Evolutionary conservation across 768 basidiomycete genomes (phyloP).

Genomic region (Coprinopsis sp.): DNA sequence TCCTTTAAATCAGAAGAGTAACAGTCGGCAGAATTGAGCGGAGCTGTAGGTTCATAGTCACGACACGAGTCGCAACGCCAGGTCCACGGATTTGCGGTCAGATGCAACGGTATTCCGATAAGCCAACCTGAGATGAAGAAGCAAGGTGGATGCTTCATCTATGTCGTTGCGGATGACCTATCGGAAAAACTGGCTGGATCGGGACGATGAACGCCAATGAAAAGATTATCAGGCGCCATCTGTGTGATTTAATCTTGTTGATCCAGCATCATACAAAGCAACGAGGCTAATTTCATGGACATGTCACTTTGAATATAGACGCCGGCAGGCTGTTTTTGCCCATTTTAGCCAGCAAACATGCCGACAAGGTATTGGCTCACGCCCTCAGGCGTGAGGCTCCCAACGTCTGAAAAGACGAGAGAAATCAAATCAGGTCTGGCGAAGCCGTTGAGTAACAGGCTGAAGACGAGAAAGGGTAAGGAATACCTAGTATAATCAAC

Average conservation of each 20-base stretch:
- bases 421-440: conserved; percentile 86
- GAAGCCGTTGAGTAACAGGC: conserved; percentile 15
- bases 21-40: background rate
- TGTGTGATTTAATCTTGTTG: conserved; percentile 2
- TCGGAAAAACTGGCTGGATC: conserved; percentile 2
- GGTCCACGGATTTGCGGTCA: background rate
- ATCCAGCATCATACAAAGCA: conserved; percentile 4
- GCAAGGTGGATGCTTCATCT: conserved; percentile 5
- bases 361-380: conserved; percentile 95
- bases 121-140: background rate
- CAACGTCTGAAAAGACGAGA: conserved; percentile 91
- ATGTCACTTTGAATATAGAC: background rate
- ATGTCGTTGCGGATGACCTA: conserved; percentile 5
- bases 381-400: conserved; percentile 86
- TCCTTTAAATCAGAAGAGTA: too few species aligned
- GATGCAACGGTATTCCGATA: background rate
- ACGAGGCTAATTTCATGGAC: conserved; percentile 8
- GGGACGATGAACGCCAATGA: background rate
- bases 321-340: background rate
- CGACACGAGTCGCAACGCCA: conserved; percentile 3
- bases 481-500: conserved; percentile 89
- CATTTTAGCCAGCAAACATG: conserved; percentile 72
- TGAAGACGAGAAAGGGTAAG: conserved; percentile 7
- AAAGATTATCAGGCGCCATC: conserved; percentile 10
- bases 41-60: background rate